Percentiles rank a stretch among this genome's conserved stretches.
These are phyloP conservation scores for Gossypium australe DNA, from an alignment of 345 rosid species.

Conservation along the genomic window DNA sequence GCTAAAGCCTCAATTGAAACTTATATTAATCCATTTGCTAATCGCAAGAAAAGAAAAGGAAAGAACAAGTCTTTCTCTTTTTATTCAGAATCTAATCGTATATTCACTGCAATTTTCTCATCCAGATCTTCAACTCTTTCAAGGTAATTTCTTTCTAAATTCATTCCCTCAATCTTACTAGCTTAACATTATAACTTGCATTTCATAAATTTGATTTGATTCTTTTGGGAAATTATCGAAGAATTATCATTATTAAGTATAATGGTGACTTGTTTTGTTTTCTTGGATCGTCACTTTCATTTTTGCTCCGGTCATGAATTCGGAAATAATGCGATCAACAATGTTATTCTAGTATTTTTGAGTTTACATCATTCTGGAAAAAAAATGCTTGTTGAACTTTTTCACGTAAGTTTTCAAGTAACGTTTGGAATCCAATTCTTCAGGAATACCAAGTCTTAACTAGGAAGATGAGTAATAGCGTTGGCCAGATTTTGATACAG, in stretches of 20 bases:
- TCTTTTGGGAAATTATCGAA: background rate
- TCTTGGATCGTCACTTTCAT: background rate
- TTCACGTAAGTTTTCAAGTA: background rate
- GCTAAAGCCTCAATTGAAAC: background rate
- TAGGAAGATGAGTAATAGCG: constrained; percentile 63
- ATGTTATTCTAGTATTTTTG: background rate
- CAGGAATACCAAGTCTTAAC: constrained; percentile 32
- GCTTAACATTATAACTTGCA: background rate
- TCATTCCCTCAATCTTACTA: background rate
- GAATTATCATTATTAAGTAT: background rate
- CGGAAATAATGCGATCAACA: background rate
- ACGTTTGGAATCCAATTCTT: constrained; percentile 26
- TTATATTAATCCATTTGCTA: background rate
- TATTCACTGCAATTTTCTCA: background rate
- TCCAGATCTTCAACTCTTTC: background rate
- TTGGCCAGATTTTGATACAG: constrained; percentile 48
- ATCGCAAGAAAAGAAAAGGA: background rate
- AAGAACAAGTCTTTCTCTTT: background rate
- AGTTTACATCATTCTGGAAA: background rate
- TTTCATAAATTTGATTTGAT: background rate
- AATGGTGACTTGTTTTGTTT: background rate
- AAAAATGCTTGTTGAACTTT: background rate
- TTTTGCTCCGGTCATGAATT: background rate
- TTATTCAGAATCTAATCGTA: constrained; percentile 9
- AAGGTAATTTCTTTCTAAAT: constrained; percentile 1